Evolutionary conservation across 805 yeast genomes (phyloP).

Genomic region (Alloascoidea hylecoeti): DNA sequence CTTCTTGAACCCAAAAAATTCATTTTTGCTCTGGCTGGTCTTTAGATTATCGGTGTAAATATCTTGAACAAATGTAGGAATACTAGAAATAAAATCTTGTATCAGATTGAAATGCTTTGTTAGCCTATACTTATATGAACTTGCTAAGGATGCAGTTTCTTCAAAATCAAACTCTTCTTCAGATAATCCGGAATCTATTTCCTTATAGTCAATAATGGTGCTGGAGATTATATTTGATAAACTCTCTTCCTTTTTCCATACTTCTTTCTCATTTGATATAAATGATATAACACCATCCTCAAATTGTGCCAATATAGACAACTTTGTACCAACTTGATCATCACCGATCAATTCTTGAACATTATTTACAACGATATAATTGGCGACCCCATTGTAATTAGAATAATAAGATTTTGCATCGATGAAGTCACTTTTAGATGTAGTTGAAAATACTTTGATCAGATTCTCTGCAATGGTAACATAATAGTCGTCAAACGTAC

Average conservation of each 20-base stretch:
- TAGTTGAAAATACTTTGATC: background rate
- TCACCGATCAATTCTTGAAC: background rate
- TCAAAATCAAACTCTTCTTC: slow-evolving; percentile 15
- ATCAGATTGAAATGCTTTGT: slow-evolving; percentile 13
- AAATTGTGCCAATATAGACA: background rate
- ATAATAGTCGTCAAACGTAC: no score
- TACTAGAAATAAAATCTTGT: slow-evolving; percentile 6
- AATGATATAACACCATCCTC: background rate
- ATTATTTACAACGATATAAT: background rate
- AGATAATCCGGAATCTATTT: slow-evolving; percentile 9
- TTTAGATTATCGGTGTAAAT: slow-evolving; percentile 7
- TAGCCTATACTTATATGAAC: slow-evolving; percentile 14
- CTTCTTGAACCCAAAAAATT: slow-evolving; percentile 19
- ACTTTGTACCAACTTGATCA: background rate
- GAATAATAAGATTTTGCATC: background rate
- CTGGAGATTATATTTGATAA: slow-evolving; percentile 11
- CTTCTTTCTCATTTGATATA: background rate
- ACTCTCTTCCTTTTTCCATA: slow-evolving; percentile 11
- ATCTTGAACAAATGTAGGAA: slow-evolving; percentile 4
- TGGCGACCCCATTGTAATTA: background rate
- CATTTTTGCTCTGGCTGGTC: slow-evolving; percentile 7
- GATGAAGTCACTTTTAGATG: background rate
- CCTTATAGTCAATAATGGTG: slow-evolving; percentile 13
- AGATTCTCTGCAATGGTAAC: background rate
- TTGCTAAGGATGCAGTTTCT: slow-evolving; percentile 11